Evolutionary conservation across 139 green algal genomes (phyloP).

Genomic region (Chloropicon primus): DNA sequence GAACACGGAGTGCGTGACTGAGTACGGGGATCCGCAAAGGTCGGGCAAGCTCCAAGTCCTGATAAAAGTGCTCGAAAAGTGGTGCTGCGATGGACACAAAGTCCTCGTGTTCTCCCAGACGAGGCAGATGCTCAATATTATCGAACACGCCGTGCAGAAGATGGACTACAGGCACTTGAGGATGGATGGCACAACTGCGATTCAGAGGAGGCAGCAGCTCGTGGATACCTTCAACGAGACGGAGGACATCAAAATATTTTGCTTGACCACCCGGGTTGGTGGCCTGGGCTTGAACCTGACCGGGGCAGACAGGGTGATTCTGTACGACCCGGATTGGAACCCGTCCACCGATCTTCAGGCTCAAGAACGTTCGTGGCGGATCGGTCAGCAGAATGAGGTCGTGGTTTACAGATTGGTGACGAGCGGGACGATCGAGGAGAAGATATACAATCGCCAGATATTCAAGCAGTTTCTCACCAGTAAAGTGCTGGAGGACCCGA

Average conservation of each 20-base stretch:
- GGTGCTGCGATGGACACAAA: background rate
- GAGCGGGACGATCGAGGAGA: slow-evolving; percentile 94
- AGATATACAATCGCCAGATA: slow-evolving; percentile 84
- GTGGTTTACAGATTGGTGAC: slow-evolving; percentile 90
- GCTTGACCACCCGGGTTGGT: background rate
- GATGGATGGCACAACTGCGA: slow-evolving; percentile 69
- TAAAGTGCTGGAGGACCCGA: slow-evolving; percentile 78
- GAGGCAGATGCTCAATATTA: slow-evolving; percentile 97
- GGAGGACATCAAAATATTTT: background rate
- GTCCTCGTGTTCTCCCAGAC: slow-evolving; percentile 78
- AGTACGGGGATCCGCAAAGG: background rate
- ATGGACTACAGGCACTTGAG: slow-evolving; percentile 55
- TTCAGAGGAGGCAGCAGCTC: background rate
- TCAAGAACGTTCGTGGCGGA: slow-evolving; percentile 87
- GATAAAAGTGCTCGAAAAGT: background rate
- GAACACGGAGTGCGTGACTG: slow-evolving; percentile 20
- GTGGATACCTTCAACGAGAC: background rate
- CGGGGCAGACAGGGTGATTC: slow-evolving; percentile 71
- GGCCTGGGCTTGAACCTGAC: background rate
- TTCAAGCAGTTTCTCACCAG: slow-evolving; percentile 84
- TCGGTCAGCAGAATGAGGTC: slow-evolving; percentile 69
- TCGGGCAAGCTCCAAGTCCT: background rate
- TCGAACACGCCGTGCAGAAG: slow-evolving; percentile 52
- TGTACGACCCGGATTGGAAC: slow-evolving; percentile 99
- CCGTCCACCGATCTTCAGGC: slow-evolving; percentile 79